Base-by-base conservation (phyloP, 1,284 basidiomycete genomes). In the Irpex rosettiformis region DNA sequence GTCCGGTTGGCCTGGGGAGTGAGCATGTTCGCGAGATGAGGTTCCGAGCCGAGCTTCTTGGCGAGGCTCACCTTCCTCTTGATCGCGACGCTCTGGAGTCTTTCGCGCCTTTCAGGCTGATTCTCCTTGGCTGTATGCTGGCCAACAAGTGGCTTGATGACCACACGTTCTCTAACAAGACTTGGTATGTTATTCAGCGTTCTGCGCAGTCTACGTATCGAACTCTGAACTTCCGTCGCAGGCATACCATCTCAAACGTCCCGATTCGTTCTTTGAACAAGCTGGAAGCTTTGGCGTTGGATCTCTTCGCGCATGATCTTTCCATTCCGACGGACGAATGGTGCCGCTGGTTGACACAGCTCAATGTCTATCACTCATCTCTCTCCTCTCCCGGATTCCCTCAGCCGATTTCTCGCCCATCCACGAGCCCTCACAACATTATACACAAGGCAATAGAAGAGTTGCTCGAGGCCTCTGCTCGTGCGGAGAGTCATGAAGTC, bases 121-220 rank as follows among this genome's bases (percentile, higher is more conserved):
- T 93, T 60, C 80, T 93, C 18, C 77, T 95, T n/a, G 93, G 92
- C 29, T 89, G 89, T 62, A 91, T 94, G 84, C 77, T 94, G 42
- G 89, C 93, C 22, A 94, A 94, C 73, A 95, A 95, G 75, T 94
- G 93, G 92, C 70, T 95, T 63, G 93, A 95, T 68, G 93, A 95
- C 68, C 92, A 94, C 68, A 94, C 93, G 0, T 95, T 94, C 73
- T 91, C 91, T 55, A 94, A 93, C 76, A 93, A 93, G 77, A 94
- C 93, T 59, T 95, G 93, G 93, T 91, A 71, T 62, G 87, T 73
- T 11, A 47, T 54, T 58, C 62, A 6, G 10, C 29, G 37, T 56
- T 33, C 37, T 56, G 33, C 4, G 43, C 62, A 28, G n/a, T n/a
- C 16, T n/a, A n/a, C 21, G n/a, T 49, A 10, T 33, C 43, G 3